Conservation (phyloP, 306 rosid genomes). For the Cercis canadensis region DNA sequence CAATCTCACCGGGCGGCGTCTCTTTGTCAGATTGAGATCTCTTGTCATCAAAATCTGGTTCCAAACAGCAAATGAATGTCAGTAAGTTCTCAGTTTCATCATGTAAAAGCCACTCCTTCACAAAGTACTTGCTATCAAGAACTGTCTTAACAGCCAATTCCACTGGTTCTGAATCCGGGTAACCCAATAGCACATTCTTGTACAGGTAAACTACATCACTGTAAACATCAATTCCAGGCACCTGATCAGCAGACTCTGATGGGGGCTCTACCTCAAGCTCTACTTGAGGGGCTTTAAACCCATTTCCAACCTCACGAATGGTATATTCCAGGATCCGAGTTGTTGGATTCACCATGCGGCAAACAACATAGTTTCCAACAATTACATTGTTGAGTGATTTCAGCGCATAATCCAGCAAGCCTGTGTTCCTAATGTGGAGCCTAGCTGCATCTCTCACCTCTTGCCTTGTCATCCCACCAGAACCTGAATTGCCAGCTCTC, state of each 20-base stretch:
- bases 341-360: constrained; percentile 72
- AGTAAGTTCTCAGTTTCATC: constrained; percentile 69
- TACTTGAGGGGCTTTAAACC: constrained; percentile 43
- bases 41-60: constrained; percentile 49
- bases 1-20: constrained; percentile 62
- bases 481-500: constrained; percentile 49
- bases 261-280: constrained; percentile 31
- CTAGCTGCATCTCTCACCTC: constrained; percentile 87
- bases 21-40: constrained; percentile 46
- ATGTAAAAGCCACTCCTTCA: constrained; percentile 64
- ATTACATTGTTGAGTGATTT: constrained; percentile 80
- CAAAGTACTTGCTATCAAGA: constrained; percentile 73
- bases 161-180: constrained; percentile 65
- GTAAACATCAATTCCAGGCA: constrained; percentile 69
- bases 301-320: constrained; percentile 60
- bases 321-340: constrained; percentile 75
- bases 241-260: constrained; percentile 37
- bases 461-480: constrained; percentile 84
- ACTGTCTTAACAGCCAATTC: constrained; percentile 66
- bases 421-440: constrained; percentile 86
- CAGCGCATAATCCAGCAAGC: constrained; percentile 82
- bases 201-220: constrained; percentile 65
- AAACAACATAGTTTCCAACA: constrained; percentile 70
- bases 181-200: constrained; percentile 67
- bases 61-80: constrained; percentile 64